phyloP scores from a whole-genome alignment of 257 asterid species.

The Fraxinus pennsylvanica region DNA sequence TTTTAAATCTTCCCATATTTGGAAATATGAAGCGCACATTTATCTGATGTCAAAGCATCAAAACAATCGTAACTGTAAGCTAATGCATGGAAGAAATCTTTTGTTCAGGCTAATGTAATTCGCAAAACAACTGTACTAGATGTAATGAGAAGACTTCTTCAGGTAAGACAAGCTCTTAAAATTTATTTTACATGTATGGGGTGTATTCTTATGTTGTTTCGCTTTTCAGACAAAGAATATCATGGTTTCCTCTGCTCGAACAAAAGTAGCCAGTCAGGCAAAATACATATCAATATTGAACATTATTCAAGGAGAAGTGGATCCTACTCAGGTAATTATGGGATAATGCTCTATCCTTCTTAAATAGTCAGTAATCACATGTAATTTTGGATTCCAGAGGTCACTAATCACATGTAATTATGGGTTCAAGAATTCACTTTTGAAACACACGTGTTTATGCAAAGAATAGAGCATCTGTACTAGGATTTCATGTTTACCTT shows the following conservation, averaged over 20 bases:
- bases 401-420: neutral
- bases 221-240: constrained; percentile 84
- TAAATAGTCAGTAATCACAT: neutral
- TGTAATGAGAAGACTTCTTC: constrained; percentile 99
- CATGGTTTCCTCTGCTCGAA: constrained; percentile 96
- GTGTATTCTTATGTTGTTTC: constrained; percentile 27
- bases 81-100: constrained; percentile 26
- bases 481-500: neutral
- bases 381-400: neutral
- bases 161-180: constrained; percentile 51
- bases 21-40: constrained; percentile 18
- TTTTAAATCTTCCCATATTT: neutral
- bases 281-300: constrained; percentile 94
- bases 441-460: constrained; percentile 3
- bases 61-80: constrained; percentile 7
- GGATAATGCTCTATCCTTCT: constrained; percentile 19
- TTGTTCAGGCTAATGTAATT: constrained; percentile 88
- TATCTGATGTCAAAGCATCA: constrained; percentile 5
- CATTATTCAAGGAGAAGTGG: constrained; percentile 99
- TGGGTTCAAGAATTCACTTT: neutral
- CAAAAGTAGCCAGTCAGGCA: constrained; percentile 98
- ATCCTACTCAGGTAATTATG: constrained; percentile 91
- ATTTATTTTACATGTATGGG: constrained; percentile 23
- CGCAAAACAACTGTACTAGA: constrained; percentile 97
- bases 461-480: neutral